Conservation (phyloP, 352 stramenopile species). For the Phytophthora ramorum region DNA sequence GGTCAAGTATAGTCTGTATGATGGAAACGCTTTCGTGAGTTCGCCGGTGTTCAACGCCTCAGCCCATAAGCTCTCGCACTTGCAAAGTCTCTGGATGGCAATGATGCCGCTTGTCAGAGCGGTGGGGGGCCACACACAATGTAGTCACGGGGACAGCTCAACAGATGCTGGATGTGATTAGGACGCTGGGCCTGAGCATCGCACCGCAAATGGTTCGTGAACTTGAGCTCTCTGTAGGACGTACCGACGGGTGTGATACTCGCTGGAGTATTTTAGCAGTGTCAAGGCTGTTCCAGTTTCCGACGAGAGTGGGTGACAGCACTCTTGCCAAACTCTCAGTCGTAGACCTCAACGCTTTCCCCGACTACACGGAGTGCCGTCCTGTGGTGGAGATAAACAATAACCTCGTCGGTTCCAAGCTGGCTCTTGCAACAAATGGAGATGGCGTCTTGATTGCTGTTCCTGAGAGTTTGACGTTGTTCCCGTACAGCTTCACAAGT, state of each 20-base stretch:
- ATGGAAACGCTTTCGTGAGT: slow-evolving; percentile 3
- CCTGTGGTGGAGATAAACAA: slow-evolving; percentile 8
- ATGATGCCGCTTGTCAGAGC: slow-evolving; percentile 12
- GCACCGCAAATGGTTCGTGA: slow-evolving; percentile 12
- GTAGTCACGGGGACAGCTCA: slow-evolving; percentile 8
- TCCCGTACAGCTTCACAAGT: slow-evolving; percentile 20
- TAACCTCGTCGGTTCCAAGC: slow-evolving; percentile 14
- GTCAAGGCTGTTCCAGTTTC: slow-evolving; percentile 9
- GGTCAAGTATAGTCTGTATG: slow-evolving; percentile 11
- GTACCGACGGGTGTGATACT: slow-evolving; percentile 1
- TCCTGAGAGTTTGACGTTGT: slow-evolving; percentile 28
- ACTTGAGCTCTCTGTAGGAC: slow-evolving; percentile 7
- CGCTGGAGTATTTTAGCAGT: neutral
- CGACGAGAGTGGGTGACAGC: neutral
- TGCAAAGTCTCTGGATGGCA: slow-evolving; percentile 3
- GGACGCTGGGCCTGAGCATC: neutral
- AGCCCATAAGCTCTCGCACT: slow-evolving; percentile 13
- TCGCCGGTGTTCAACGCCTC: slow-evolving; percentile 8
- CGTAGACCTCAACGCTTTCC: slow-evolving; percentile 22
- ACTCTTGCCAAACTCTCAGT: slow-evolving; percentile 16
- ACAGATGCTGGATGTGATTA: neutral
- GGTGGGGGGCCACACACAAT: slow-evolving; percentile 5
- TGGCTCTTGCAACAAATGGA: slow-evolving; percentile 21
- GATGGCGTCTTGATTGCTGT: slow-evolving; percentile 20
- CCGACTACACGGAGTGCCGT: slow-evolving; percentile 24